Evolutionary conservation across 2,329 filamentous ascomycete species (phyloP), one percentile per base, ranked within the genome.

Genomic region (Apiospora aurea): DNA sequence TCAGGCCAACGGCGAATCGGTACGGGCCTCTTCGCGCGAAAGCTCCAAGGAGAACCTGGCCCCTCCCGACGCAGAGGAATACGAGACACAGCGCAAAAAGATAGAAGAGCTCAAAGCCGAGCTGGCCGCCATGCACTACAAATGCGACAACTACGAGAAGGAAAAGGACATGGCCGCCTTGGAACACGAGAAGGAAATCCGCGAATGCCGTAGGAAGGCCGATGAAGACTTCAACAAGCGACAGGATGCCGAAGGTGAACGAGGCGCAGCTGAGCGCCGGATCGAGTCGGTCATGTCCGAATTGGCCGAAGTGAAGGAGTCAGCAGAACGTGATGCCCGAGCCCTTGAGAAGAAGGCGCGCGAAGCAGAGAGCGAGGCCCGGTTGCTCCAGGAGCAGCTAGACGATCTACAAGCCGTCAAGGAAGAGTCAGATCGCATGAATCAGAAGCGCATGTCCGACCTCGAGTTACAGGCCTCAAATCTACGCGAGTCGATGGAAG

Each of bases 91-190:
- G 78, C 85, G 86, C 68, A 86, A 83, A 71, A 84, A 85, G 47
- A 89, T 88, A 73, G 95, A 98, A 78, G 92, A 95, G 75, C 87
- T 98, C 38, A 95, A 96, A 79, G 94, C 96, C 1, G 94, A 98
- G 82, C 86, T 98, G 57, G 96, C 95, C 74, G 94, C 94, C 0
- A 85, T 98, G 69, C 92, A 92, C 74, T 99, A 98, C 83, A 94
- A 96, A 72, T 87, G 97, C 75, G 93, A 95, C 78, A 96, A 93
- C 24, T 85, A 94, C 70, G 95, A 96, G 77, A 94, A 97, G 76
- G 96, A 98, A 79, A 92, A 93, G 76, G 94, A 97, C 72, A 89
- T 98, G 77, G 86, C 91, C 67, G 87, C 90, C 13, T 86, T 97
- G 21, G 91, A 94, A 74, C 93, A 96, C 76, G 92, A 94, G 75